Conservation (phyloP, 306 rosid species). For the Begonia loranthoides region DNA sequence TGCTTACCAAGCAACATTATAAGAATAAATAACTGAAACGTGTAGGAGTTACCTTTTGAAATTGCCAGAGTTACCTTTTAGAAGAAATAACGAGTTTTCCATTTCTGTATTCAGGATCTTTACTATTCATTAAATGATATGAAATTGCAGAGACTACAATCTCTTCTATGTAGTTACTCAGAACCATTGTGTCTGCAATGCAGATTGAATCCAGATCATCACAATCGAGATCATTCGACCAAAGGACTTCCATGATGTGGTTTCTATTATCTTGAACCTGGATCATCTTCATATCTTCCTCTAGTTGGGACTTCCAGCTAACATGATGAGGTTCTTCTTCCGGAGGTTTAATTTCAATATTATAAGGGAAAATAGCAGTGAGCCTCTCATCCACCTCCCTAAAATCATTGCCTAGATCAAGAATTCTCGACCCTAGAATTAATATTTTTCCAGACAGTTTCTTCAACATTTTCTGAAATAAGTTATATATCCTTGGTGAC, state of each 20-base stretch:
- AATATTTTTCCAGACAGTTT: constrained; percentile 66
- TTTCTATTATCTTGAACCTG: constrained; percentile 84
- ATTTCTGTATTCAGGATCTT: constrained; percentile 80
- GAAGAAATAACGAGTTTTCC: constrained; percentile 73
- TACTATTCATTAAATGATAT: constrained; percentile 77
- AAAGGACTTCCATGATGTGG: constrained; percentile 85
- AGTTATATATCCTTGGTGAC: constrained; percentile 17
- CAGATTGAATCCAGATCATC: constrained; percentile 76
- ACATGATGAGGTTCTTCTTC: constrained; percentile 69
- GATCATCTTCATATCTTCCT: constrained; percentile 84
- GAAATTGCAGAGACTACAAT: constrained; percentile 91
- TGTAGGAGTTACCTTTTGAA: constrained; percentile 31
- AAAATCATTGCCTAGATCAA: constrained; percentile 41
- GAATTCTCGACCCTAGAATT: constrained; percentile 70
- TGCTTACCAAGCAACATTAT: constrained; percentile 23
- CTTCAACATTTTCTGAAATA: constrained; percentile 41
- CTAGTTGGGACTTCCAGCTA: constrained; percentile 86
- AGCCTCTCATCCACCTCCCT: constrained; percentile 57
- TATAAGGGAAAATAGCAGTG: constrained; percentile 58
- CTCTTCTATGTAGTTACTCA: constrained; percentile 80
- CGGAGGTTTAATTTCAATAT: constrained; percentile 69
- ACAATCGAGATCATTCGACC: constrained; percentile 85
- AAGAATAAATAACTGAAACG: constrained; percentile 3
- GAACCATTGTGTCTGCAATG: constrained; percentile 64
- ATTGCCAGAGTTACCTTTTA: constrained; percentile 35